Evolutionary conservation across 305 asterid species (phyloP).

Genomic region (Coffea humblotiana): DNA sequence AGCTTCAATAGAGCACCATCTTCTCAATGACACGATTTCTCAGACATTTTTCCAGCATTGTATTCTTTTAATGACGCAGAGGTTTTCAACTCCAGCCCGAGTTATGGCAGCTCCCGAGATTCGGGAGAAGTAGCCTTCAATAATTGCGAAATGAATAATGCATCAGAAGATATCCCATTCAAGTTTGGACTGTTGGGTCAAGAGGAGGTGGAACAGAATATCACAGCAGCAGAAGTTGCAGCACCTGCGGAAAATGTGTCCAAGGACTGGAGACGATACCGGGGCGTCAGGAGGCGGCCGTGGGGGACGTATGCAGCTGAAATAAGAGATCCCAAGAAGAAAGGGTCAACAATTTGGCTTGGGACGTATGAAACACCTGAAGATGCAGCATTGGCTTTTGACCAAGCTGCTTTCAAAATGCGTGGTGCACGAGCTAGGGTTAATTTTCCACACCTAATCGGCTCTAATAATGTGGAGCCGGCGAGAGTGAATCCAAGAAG

Average conservation of each 20-base stretch:
- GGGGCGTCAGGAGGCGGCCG: constrained; percentile 27
- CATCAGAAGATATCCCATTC: not conserved
- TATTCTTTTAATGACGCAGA: not conserved
- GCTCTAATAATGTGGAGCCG: not conserved
- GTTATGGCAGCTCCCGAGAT: not conserved
- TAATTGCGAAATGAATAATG: not conserved
- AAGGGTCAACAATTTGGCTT: constrained; percentile 24
- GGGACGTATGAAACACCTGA: constrained; percentile 26
- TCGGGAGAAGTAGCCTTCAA: not conserved
- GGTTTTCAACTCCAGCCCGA: not conserved
- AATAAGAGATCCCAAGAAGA: constrained; percentile 22
- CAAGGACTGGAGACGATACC: constrained; percentile 14
- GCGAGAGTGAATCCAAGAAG: not conserved
- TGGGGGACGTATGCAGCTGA: constrained; percentile 32
- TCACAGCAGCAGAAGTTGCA: not conserved
- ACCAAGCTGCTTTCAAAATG: constrained; percentile 21
- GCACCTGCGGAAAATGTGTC: not conserved
- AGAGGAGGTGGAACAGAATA: not conserved
- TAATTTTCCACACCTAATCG: constrained; percentile 22
- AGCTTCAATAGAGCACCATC: constrained; percentile 1
- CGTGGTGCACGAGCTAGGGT: constrained; percentile 18
- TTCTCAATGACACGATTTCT: constrained; percentile 20
- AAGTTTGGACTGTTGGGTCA: too few species aligned
- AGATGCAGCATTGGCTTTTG: constrained; percentile 27
- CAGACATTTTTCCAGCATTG: constrained; percentile 10